Evolutionary conservation across 768 basidiomycete species (phyloP).

Genomic region (Lactarius sp.): DNA sequence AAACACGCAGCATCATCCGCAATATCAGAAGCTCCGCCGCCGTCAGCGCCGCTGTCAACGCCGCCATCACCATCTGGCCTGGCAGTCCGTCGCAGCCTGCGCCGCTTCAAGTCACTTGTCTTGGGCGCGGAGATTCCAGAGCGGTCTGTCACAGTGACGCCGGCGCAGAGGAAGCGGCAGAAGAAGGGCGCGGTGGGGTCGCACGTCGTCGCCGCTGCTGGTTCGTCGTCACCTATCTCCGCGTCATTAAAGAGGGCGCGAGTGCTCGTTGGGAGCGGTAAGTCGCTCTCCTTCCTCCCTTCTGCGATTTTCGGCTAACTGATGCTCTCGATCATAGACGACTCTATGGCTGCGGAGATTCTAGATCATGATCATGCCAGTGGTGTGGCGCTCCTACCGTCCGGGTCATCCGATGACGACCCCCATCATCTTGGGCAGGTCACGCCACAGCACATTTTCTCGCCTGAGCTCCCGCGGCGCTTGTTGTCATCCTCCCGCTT

Average conservation of each 20-base stretch:
- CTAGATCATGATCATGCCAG: constrained; percentile 3
- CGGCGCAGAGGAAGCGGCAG: constrained; percentile 13
- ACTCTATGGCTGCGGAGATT: constrained; percentile 41
- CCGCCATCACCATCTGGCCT: background rate
- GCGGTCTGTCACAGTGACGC: background rate
- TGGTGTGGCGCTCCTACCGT: constrained; percentile 26
- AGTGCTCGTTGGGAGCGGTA: constrained; percentile 34
- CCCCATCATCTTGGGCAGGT: constrained; percentile 55
- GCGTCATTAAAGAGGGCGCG: constrained; percentile 26
- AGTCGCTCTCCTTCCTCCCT: constrained; percentile 19
- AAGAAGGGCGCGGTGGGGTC: background rate
- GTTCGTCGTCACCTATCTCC: constrained; percentile 27
- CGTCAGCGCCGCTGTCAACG: background rate
- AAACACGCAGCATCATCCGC: background rate
- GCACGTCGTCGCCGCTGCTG: background rate
- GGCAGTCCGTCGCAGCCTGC: constrained; percentile 19
- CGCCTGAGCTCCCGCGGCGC: constrained; percentile 47
- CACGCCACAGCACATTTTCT: constrained; percentile 64
- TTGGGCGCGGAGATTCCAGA: background rate
- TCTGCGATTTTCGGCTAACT: background rate
- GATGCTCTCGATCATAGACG: constrained; percentile 35
- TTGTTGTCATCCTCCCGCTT: constrained; percentile 20
- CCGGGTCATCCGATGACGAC: constrained; percentile 57
- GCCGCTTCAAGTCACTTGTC: constrained; percentile 17
- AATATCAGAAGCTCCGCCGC: background rate